These are phyloP conservation scores for Diaporthe sp. DNA, from an alignment of 2,329 filamentous ascomycete species.

Conservation along the genomic window DNA sequence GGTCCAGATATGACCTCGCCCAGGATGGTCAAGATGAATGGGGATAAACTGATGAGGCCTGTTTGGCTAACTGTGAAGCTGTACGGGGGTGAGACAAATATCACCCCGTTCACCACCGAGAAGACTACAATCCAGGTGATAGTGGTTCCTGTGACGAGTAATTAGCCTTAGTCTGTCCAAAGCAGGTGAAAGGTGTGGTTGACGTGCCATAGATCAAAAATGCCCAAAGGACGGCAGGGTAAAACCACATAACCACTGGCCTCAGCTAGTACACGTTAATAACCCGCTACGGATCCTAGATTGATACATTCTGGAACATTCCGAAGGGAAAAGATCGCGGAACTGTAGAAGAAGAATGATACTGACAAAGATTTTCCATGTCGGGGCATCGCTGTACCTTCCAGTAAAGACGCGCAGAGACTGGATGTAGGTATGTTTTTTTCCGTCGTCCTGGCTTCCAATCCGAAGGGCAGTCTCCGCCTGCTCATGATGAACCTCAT, in stretches of 20 bases:
- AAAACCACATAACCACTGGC: slow-evolving; percentile 63
- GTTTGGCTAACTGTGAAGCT: slow-evolving; percentile 63
- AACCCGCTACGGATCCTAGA: too few relatives aligned
- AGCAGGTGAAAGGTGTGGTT: slow-evolving; percentile 49
- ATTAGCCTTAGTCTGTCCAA: slow-evolving; percentile 39
- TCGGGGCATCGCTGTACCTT: slow-evolving; percentile 51
- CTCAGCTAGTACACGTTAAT: too few relatives aligned
- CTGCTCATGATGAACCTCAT: slow-evolving; percentile 32
- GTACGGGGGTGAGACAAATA: slow-evolving; percentile 63
- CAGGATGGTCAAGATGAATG: slow-evolving; percentile 60
- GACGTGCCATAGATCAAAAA: slow-evolving; percentile 61
- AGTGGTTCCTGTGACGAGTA: slow-evolving; percentile 37
- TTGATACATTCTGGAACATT: too few relatives aligned
- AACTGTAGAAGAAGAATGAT: too few relatives aligned
- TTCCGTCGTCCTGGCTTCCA: slow-evolving; percentile 38
- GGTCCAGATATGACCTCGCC: slow-evolving; percentile 59
- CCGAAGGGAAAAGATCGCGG: too few relatives aligned
- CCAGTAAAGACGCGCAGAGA: slow-evolving; percentile 52
- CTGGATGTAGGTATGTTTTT: slow-evolving; percentile 49
- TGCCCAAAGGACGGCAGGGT: slow-evolving; percentile 63
- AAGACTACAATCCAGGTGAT: slow-evolving; percentile 55
- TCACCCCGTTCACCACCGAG: slow-evolving; percentile 61
- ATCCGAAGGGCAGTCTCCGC: slow-evolving; percentile 38
- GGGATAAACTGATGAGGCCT: slow-evolving; percentile 64
- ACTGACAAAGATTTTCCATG: slow-evolving; percentile 57